Base-by-base conservation (phyloP, 257 asterid genomes). In the Osmanthus fragrans region DNA sequence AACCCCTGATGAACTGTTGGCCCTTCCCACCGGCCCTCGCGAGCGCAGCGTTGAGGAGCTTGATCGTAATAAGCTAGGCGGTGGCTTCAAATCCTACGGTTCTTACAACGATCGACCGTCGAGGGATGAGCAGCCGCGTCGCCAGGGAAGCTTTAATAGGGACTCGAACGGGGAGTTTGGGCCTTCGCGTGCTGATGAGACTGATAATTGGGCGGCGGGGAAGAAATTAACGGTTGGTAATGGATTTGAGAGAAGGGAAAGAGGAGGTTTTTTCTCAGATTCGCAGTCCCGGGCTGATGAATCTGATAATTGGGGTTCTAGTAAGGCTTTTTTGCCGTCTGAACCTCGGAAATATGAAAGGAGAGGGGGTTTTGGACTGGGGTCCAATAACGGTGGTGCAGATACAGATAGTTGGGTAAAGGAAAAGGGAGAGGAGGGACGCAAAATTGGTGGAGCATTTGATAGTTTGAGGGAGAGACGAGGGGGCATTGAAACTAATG, bases 171-270 rank as follows among this genome's bases (percentile, higher is more conserved):
- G 91, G 5, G 98, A 91, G 70, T 80, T 82, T 47, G 73, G 64
- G 29, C 87, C 86, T 73, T 94, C 99, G 33, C 90, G 97, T 80
- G 99, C 99, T n/a, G 99, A 95, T 32, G 98, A 92, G 85, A 89
- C 71, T 75, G 98, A 92, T 76, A 85, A 93, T 73, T 95, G 99
- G 99, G 99, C 89, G 8, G 83, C 91, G 4, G 86, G 84, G 13
- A 95, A 95, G 94, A 89, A 85, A 79, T 77, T 86, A 0, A 29
- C 87, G 1, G 73, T 18, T 40, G 76, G 84, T 19, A 83, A 78
- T 56, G 96, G 96, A 65, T 90, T 85, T 67, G 97, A 92, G 78
- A 85, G 96, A 87, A 89, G 93, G 75, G 98, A 91, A 39, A 88
- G 94, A 70, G 89, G 92, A 51, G 92, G 94, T 0, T 92, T 92